Evolutionary conservation across 2,329 filamentous ascomycete species (phyloP).

Genomic region (Seiridium cupressi): DNA sequence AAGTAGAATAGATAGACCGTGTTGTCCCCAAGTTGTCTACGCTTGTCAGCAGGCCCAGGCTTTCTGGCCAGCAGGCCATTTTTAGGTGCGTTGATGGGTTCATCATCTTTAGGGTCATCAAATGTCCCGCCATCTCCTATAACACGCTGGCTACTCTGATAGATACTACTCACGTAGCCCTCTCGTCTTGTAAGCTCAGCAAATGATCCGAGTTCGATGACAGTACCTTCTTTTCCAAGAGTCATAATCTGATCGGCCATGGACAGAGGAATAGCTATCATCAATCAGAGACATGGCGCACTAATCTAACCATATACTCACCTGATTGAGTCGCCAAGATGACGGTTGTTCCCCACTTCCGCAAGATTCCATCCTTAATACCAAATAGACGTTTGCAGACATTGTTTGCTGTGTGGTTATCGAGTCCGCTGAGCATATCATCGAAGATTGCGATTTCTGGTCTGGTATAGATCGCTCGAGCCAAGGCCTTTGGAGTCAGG

Average conservation of each 20-base stretch:
- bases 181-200: not conserved
- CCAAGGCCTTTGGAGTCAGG: not conserved
- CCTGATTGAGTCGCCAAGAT: constrained; percentile 8
- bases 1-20: constrained; percentile 7
- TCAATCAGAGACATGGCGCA: not conserved
- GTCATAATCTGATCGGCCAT: not conserved
- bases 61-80: not conserved
- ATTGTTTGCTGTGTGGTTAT: not conserved
- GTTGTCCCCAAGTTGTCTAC: constrained; percentile 6
- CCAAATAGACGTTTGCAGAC: constrained; percentile 10
- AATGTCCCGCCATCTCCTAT: not conserved
- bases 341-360: not conserved
- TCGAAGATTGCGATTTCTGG: not conserved
- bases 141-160: not conserved
- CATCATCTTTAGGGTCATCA: not conserved
- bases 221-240: not conserved
- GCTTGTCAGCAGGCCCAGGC: not conserved
- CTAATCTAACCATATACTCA: constrained; percentile 4
- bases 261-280: not conserved
- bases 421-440: constrained; percentile 2
- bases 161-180: not conserved
- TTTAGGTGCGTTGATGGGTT: not conserved
- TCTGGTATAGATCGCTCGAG: constrained; percentile 1
- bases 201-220: constrained; percentile 3
- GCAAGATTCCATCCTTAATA: not conserved